A percentile compares a stretch with the other conserved stretches of the same genome.
phyloP scores from a whole-genome alignment of 1,284 basidiomycete genomes.

The Microbotryomycetes sp. region DNA sequence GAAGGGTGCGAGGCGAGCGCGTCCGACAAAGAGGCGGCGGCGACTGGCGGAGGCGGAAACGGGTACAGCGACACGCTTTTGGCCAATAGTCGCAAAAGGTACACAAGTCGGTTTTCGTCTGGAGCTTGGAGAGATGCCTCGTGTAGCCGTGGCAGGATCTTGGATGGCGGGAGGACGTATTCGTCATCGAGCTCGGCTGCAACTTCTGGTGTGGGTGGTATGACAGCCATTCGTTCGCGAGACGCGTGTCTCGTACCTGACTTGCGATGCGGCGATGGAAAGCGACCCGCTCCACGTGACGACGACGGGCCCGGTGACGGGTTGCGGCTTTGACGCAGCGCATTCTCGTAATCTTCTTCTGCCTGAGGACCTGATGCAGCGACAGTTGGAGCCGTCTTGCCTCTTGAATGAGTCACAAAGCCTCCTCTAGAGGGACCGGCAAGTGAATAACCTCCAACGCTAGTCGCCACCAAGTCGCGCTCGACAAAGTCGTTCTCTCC shows the following conservation, averaged over 20 bases:
- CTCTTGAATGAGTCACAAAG: slow-evolving; percentile 24
- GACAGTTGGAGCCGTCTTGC: slow-evolving; percentile 23
- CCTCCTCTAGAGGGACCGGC: slow-evolving; percentile 27
- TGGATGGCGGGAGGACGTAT: slow-evolving; percentile 22
- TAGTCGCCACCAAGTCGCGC: background rate
- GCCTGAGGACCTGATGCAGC: slow-evolving; percentile 14
- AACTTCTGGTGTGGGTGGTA: background rate
- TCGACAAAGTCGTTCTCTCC: background rate
- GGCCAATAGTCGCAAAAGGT: slow-evolving; percentile 17
- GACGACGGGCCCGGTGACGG: slow-evolving; percentile 8
- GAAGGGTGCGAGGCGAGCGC: slow-evolving; percentile 15
- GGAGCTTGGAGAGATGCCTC: background rate
- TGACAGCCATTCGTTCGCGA: background rate
- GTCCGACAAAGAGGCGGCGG: slow-evolving; percentile 23
- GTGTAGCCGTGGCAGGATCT: slow-evolving; percentile 20
- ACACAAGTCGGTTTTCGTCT: slow-evolving; percentile 3
- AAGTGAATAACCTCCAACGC: background rate
- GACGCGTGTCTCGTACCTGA: background rate
- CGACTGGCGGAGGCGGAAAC: slow-evolving; percentile 27
- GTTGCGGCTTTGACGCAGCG: background rate
- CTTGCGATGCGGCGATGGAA: background rate
- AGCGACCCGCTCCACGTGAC: slow-evolving; percentile 3
- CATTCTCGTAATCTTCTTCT: background rate
- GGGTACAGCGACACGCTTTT: slow-evolving; percentile 25
- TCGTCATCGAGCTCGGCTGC: slow-evolving; percentile 1